Percentiles rank a stretch among this genome's conserved stretches.
Evolutionary conservation across 2,329 filamentous ascomycete species (phyloP).

Genomic region (Aspergillaceae sp.): DNA sequence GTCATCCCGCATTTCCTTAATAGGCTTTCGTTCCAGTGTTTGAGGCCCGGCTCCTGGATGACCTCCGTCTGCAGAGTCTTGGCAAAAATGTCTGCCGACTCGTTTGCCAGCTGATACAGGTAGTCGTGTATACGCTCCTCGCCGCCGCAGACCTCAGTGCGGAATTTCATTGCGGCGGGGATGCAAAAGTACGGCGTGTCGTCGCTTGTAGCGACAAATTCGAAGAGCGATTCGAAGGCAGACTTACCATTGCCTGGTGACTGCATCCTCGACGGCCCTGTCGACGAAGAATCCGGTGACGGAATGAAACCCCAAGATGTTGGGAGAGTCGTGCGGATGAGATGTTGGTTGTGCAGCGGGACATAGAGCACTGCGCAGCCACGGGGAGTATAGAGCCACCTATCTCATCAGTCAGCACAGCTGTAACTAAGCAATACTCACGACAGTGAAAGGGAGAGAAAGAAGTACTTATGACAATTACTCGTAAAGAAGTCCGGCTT

Average conservation of each 20-base stretch:
- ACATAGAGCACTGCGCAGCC: slow-evolving; percentile 76
- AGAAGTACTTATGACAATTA: slow-evolving; percentile 64
- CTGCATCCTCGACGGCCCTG: slow-evolving; percentile 39
- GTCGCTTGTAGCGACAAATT: slow-evolving; percentile 70
- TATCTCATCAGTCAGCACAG: slow-evolving; percentile 6
- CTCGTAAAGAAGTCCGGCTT: slow-evolving; percentile 79
- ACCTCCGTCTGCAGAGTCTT: slow-evolving; percentile 59
- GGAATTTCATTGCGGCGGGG: slow-evolving; percentile 62
- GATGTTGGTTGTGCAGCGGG: slow-evolving; percentile 62
- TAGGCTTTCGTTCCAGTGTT: slow-evolving; percentile 16
- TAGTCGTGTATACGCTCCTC: slow-evolving; percentile 63
- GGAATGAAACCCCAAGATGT: slow-evolving; percentile 72
- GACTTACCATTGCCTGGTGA: slow-evolving; percentile 37
- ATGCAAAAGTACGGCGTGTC: slow-evolving; percentile 63
- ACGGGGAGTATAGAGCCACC: slow-evolving; percentile 72
- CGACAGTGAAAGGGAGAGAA: slow-evolving; percentile 9
- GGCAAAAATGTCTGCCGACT: slow-evolving; percentile 55
- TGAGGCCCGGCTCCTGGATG: slow-evolving; percentile 46
- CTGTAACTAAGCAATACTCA: too few relatives aligned
- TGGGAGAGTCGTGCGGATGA: slow-evolving; percentile 66
- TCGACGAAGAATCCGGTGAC: slow-evolving; percentile 5
- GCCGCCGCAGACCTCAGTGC: slow-evolving; percentile 60
- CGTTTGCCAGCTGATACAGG: slow-evolving; percentile 51
- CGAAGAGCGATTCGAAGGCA: slow-evolving; percentile 61
- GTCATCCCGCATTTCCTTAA: slow-evolving; percentile 60